Evolutionary conservation across 345 rosid genomes (phyloP), one percentile per base, ranked within the genome.

Genomic region (Cardiospermum halicacabum): DNA sequence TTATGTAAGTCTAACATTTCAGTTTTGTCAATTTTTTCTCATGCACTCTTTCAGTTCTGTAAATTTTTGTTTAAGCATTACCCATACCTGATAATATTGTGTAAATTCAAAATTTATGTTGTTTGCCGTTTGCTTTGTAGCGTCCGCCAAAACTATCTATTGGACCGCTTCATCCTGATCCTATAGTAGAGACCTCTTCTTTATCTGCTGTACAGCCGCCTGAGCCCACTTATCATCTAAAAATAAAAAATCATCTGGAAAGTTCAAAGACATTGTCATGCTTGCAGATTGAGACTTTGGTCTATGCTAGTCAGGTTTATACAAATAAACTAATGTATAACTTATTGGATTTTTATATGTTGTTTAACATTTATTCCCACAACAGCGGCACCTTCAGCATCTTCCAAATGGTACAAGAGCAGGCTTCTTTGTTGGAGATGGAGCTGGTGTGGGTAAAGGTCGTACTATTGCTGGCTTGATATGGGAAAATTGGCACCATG

Each of bases 361-460:
- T 40, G 67, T 67, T 57, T 75, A 39, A 43, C 59, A 62, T 54
- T 73, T 50, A 45, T 75, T 65, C 69, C 48, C 65, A 68, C 80
- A 62, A 69, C 78, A 93, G 99, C 84, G 99, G 74, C 94, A 93
- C 78, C 88, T 82, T 58, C 97, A 93, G 66, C 92, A 88, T 83
- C 98, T 90, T 62, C 89, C 85, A 55, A 77, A 75, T 82, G 85
- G 88, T 77, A 67, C 77, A 27, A 86, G 99, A 81, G 99, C 97
- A 25, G 99, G 99, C 21, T 93, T 90, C 68, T 93, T 93, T 79
- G 63, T 90, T 78, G 99, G 99, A 80, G 99, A 93, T 74, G 99
- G 99, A 75, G 97, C 99, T 80, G 99, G 99, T 66, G 96, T 93
- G 69, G 97, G 99, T 54, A 93, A 93, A 83, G 99, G 99, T 58